A percentile compares a stretch with the other conserved stretches of the same genome.
phyloP scores from a whole-genome alignment of 495 filamentous ascomycete genomes.

The Paragyromitra xinjiangensis region DNA sequence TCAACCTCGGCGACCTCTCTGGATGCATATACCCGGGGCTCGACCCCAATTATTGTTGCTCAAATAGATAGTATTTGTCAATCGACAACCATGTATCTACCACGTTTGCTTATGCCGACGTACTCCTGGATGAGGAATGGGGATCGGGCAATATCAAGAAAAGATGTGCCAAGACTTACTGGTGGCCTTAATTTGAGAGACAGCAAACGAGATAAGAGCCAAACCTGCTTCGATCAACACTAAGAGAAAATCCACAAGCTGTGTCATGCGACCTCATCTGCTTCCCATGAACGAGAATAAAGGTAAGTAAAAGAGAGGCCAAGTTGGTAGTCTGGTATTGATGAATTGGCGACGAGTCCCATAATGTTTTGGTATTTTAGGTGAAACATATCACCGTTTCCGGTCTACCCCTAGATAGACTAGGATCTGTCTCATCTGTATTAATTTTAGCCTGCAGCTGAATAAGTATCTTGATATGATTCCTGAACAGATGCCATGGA shows the following conservation, averaged over 20 bases:
- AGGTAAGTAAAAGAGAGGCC: not conserved
- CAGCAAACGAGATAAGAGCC: not conserved
- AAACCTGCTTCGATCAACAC: not conserved
- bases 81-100: not conserved
- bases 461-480: slow-evolving; percentile 43
- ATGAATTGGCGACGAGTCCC: slow-evolving; percentile 1
- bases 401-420: slow-evolving; percentile 7
- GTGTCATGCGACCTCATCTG: not conserved
- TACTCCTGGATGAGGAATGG: not conserved
- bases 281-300: not conserved
- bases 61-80: not conserved
- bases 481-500: slow-evolving; percentile 57
- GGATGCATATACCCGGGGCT: not conserved
- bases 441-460: slow-evolving; percentile 8
- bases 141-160: not conserved
- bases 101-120: not conserved
- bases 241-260: not conserved
- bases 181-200: slow-evolving; percentile 7
- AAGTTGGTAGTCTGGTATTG: slow-evolving; percentile 17
- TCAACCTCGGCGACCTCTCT: not conserved
- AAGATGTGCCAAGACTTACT: not conserved
- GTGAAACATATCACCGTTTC: slow-evolving; percentile 5
- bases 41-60: not conserved
- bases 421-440: slow-evolving; percentile 9
- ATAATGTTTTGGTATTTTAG: slow-evolving; percentile 17